Evolutionary conservation across 768 basidiomycete genomes (phyloP).

Genomic region (Mycena amicta): DNA sequence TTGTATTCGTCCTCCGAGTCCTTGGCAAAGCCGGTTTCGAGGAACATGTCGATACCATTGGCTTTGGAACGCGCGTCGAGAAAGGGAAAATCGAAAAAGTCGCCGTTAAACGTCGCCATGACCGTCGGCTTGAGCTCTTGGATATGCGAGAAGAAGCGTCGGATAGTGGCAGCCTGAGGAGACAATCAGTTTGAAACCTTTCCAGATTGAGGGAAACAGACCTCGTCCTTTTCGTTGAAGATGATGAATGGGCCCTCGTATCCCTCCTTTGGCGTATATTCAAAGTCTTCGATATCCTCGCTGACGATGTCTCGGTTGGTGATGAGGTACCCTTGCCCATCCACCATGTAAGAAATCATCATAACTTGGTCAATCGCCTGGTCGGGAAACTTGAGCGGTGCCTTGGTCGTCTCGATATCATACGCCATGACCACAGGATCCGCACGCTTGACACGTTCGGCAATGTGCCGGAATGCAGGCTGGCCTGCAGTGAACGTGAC

Average conservation of each 20-base stretch:
- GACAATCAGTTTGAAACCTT: background rate
- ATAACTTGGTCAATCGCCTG: slow-evolving; percentile 96
- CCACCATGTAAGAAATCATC: slow-evolving; percentile 99
- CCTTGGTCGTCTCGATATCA: slow-evolving; percentile 98
- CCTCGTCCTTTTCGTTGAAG: slow-evolving; percentile 94
- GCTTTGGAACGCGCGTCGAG: slow-evolving; percentile 80
- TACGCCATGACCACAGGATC: slow-evolving; percentile 99
- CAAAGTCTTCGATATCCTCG: slow-evolving; percentile 98
- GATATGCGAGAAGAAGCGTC: slow-evolving; percentile 90
- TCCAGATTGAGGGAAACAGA: slow-evolving; percentile 31
- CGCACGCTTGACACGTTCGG: slow-evolving; percentile 93
- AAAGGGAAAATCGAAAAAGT: slow-evolving; percentile 99
- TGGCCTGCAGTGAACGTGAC: slow-evolving; percentile 83
- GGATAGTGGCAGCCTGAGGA: slow-evolving; percentile 73
- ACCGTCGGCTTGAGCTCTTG: slow-evolving; percentile 94
- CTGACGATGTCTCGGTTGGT: slow-evolving; percentile 97
- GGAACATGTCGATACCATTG: slow-evolving; percentile 95
- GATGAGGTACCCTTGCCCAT: slow-evolving; percentile 96
- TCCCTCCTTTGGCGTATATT: slow-evolving; percentile 97
- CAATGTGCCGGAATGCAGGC: slow-evolving; percentile 68
- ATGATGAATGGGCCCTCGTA: slow-evolving; percentile 96
- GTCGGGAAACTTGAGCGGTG: slow-evolving; percentile 99
- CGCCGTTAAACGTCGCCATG: slow-evolving; percentile 98
- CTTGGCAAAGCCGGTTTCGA: slow-evolving; percentile 89
- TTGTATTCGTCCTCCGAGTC: slow-evolving; percentile 97